A percentile compares a stretch with the other conserved stretches of the same genome.
These are phyloP conservation scores for Ophiostoma himal-ulmi DNA, from an alignment of 2,329 filamentous ascomycete genomes.

Conservation along the genomic window DNA sequence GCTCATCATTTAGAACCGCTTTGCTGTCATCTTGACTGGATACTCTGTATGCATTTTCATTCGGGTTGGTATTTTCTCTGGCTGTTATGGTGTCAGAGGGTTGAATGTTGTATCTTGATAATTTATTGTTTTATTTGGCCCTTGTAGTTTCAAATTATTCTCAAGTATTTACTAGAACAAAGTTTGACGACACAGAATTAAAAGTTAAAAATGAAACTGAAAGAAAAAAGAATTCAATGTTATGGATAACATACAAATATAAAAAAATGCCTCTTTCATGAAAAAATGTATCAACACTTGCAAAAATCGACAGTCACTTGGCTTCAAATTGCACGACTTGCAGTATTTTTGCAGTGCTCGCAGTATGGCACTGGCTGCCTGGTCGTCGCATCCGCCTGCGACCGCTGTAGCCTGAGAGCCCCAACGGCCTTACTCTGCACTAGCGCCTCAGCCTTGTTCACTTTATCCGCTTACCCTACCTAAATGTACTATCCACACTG, in stretches of 20 bases:
- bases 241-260: neutral
- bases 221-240: neutral
- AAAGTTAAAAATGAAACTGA: too few relatives aligned
- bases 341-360: neutral
- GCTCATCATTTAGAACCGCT: too few relatives aligned
- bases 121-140: too few relatives aligned
- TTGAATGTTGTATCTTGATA: too few relatives aligned
- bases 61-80: too few relatives aligned
- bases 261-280: neutral
- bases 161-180: too few relatives aligned
- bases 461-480: neutral
- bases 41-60: too few relatives aligned
- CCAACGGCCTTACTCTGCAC: neutral
- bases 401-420: too few relatives aligned
- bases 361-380: neutral
- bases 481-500: slow-evolving; percentile 1
- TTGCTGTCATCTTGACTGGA: too few relatives aligned
- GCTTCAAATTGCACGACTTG: neutral
- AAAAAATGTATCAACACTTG: neutral
- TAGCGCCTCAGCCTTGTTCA: slow-evolving; percentile 8
- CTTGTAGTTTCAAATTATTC: too few relatives aligned
- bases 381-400: neutral
- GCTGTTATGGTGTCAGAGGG: too few relatives aligned
- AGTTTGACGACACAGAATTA: too few relatives aligned
- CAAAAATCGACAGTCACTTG: neutral